Percentiles rank a stretch among this genome's conserved stretches.
Evolutionary conservation across 1,284 basidiomycete genomes (phyloP).

Genomic region (Naganishia sp.): DNA sequence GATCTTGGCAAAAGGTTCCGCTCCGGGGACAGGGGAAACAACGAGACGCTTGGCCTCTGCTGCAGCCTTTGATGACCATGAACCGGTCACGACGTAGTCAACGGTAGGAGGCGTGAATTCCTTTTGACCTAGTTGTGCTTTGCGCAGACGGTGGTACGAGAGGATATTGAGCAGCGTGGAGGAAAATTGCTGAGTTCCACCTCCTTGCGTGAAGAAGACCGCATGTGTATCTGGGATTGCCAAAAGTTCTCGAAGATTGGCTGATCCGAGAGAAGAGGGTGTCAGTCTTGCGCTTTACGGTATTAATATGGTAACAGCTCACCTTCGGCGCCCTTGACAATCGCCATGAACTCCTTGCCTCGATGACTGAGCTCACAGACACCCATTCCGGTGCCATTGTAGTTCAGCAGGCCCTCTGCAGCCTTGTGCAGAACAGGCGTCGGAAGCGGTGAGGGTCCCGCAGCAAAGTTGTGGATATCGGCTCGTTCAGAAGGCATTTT

Average conservation of each 20-base stretch:
- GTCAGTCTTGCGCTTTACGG: not conserved
- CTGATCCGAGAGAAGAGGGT: constrained; percentile 35
- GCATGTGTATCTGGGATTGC: constrained; percentile 78
- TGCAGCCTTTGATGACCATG: constrained; percentile 83
- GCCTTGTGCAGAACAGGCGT: constrained; percentile 72
- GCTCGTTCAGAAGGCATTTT: constrained; percentile 43
- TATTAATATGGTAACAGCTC: constrained; percentile 30
- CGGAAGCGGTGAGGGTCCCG: constrained; percentile 87
- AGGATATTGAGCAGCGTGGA: constrained; percentile 85
- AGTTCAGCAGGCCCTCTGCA: constrained; percentile 78
- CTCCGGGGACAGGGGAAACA: constrained; percentile 55
- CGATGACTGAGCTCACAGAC: constrained; percentile 92
- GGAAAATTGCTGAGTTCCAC: constrained; percentile 85
- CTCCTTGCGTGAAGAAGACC: constrained; percentile 88
- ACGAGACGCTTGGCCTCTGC: constrained; percentile 70
- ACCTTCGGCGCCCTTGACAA: constrained; percentile 67
- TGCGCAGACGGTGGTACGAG: constrained; percentile 56
- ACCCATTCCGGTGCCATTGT: constrained; percentile 83
- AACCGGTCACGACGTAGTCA: constrained; percentile 88
- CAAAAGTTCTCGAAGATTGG: constrained; percentile 71
- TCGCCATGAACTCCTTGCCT: constrained; percentile 78
- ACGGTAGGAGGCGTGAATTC: constrained; percentile 55
- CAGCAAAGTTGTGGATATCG: constrained; percentile 79
- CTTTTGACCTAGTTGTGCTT: constrained; percentile 31
- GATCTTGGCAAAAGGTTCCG: constrained; percentile 57